Conservation (phyloP, 2,329 filamentous ascomycete species). For the Eutypella sp. region DNA sequence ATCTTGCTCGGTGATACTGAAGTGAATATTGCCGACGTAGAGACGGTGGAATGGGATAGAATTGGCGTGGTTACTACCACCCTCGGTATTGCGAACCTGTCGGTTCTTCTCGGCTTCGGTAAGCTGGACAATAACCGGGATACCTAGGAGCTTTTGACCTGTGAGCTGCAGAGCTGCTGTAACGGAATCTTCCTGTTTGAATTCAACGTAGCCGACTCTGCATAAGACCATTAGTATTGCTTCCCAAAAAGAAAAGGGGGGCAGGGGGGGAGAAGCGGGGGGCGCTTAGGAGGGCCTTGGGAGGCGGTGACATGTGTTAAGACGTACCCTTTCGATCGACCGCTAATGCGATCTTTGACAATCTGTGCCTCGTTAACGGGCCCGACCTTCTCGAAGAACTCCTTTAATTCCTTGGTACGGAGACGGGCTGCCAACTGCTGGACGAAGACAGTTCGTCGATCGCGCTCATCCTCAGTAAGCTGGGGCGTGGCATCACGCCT, state of each 20-base stretch:
- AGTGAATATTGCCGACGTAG: constrained; percentile 99
- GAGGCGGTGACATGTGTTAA: too few species aligned
- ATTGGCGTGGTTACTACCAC: constrained; percentile 64
- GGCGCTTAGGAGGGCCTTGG: too few species aligned
- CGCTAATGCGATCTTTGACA: constrained; percentile 94
- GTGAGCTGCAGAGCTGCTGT: constrained; percentile 93
- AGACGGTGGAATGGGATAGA: constrained; percentile 94
- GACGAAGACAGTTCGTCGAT: constrained; percentile 94
- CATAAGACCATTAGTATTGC: constrained; percentile 31
- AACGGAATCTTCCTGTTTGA: constrained; percentile 93
- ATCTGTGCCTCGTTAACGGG: constrained; percentile 97
- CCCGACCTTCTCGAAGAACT: constrained; percentile 93
- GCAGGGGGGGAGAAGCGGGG: background rate
- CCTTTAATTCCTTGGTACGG: constrained; percentile 84
- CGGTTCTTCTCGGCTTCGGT: constrained; percentile 99
- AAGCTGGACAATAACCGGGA: constrained; percentile 96
- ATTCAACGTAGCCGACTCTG: constrained; percentile 99
- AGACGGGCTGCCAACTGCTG: constrained; percentile 95
- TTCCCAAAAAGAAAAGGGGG: background rate
- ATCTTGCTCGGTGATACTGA: constrained; percentile 96
- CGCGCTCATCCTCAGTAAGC: constrained; percentile 90
- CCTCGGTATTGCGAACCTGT: constrained; percentile 79
- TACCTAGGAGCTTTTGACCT: constrained; percentile 96
- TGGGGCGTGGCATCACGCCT: constrained; percentile 59
- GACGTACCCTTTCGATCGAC: constrained; percentile 90